These are phyloP conservation scores for Fusarium verrucosum DNA, from an alignment of 2,329 filamentous ascomycete genomes.

Conservation along the genomic window DNA sequence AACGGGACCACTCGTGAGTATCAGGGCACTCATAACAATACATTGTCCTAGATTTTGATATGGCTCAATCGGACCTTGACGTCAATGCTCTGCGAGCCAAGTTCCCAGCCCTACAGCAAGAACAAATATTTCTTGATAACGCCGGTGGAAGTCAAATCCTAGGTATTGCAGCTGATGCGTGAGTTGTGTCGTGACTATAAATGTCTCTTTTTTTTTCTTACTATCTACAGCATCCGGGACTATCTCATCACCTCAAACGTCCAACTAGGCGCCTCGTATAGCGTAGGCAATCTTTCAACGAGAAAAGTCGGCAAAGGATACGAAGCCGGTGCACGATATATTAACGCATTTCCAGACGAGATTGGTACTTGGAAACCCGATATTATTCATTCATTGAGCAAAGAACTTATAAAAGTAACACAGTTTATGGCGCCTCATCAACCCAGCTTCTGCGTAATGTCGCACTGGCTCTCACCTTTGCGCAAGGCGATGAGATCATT, in stretches of 20 bases:
- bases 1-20: neutral
- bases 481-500: slow-evolving; percentile 71
- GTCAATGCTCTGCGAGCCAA: slow-evolving; percentile 52
- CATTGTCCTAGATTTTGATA: fast-evolving
- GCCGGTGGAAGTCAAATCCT: slow-evolving; percentile 79
- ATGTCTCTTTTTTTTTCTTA: slow-evolving; percentile 56
- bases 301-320: slow-evolving; percentile 58
- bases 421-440: slow-evolving; percentile 71
- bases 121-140: slow-evolving; percentile 80
- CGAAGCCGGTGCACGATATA: slow-evolving; percentile 72
- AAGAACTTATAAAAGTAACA: neutral
- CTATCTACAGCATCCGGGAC: slow-evolving; percentile 60
- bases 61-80: slow-evolving; percentile 30
- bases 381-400: fast-evolving
- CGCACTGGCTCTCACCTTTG: slow-evolving; percentile 62
- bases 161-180: slow-evolving; percentile 59
- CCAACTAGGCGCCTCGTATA: slow-evolving; percentile 78
- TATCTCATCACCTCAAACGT: slow-evolving; percentile 77
- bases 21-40: fast-evolving
- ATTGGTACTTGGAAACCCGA: slow-evolving; percentile 58
- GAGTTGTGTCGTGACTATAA: neutral
- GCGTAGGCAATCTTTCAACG: slow-evolving; percentile 67
- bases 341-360: slow-evolving; percentile 73
- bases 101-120: slow-evolving; percentile 74
- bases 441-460: slow-evolving; percentile 82